phyloP scores from a whole-genome alignment of 495 filamentous ascomycete genomes.

The Penicillium arizonense region DNA sequence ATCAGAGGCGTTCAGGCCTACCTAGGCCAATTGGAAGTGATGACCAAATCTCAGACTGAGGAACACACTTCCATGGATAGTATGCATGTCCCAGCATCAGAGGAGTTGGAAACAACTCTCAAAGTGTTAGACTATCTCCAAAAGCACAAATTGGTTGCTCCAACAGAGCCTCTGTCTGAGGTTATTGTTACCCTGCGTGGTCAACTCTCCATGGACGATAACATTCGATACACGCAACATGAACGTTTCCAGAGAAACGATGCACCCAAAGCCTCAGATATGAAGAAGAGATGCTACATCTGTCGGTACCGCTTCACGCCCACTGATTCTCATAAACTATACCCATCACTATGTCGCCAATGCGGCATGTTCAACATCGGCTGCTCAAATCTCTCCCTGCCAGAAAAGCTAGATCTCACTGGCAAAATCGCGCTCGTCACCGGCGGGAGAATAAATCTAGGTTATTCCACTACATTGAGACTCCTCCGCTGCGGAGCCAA shows the following conservation, averaged over 20 bases:
- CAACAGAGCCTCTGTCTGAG: slow-evolving; percentile 20
- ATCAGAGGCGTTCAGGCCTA: slow-evolving; percentile 30
- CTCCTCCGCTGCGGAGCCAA: slow-evolving; percentile 45
- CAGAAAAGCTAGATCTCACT: slow-evolving; percentile 27
- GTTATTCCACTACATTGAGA: slow-evolving; percentile 42
- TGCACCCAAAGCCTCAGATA: slow-evolving; percentile 1
- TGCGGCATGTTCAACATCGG: slow-evolving; percentile 43
- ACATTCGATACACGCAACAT: slow-evolving; percentile 1
- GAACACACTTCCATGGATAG: not conserved
- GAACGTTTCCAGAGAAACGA: not conserved
- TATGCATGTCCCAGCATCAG: slow-evolving; percentile 15
- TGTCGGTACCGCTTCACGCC: slow-evolving; percentile 29
- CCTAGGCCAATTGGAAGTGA: slow-evolving; percentile 13
- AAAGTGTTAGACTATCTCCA: slow-evolving; percentile 28
- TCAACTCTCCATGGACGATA: slow-evolving; percentile 13
- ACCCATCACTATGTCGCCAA: slow-evolving; percentile 35
- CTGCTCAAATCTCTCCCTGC: slow-evolving; percentile 30
- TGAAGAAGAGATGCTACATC: slow-evolving; percentile 35
- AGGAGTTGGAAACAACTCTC: slow-evolving; percentile 25
- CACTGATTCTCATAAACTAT: slow-evolving; percentile 26
- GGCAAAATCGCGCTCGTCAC: slow-evolving; percentile 44
- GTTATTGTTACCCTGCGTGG: slow-evolving; percentile 12
- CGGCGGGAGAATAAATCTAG: slow-evolving; percentile 46
- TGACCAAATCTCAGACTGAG: not conserved
- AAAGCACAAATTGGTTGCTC: slow-evolving; percentile 4